Conservation (phyloP, 768 basidiomycete species). For the Amanita subjunquillea region DNA sequence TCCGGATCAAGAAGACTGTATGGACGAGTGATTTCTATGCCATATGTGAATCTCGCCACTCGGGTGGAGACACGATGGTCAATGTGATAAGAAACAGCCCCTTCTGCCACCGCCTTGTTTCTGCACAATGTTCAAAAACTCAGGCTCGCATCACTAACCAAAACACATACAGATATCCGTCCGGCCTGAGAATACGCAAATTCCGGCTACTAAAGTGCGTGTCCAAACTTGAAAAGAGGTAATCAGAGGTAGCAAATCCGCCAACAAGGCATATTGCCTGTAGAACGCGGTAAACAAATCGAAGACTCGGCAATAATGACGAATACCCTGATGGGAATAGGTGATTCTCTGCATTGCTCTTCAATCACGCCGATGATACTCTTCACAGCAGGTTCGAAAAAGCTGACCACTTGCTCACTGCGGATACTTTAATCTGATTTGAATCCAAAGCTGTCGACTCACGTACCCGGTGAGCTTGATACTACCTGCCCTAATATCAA, state of each 20-base stretch:
- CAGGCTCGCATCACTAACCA: not conserved
- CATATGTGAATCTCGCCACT: constrained; percentile 14
- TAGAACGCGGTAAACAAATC: not conserved
- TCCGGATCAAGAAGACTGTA: not conserved
- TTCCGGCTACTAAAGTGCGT: constrained; percentile 20
- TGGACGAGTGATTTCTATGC: constrained; percentile 4
- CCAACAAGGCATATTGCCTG: constrained; percentile 39
- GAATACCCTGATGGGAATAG: not conserved
- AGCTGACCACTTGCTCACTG: not conserved
- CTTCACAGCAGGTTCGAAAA: constrained; percentile 4
- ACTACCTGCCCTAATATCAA: constrained; percentile 34
- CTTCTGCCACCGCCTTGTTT: constrained; percentile 17
- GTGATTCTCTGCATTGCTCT: not conserved
- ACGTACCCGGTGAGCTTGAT: constrained; percentile 3
- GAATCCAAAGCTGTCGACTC: not conserved
- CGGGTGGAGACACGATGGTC: constrained; percentile 13
- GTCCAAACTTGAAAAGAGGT: constrained; percentile 32
- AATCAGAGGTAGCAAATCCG: constrained; percentile 41
- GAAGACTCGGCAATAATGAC: not conserved
- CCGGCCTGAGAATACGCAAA: constrained; percentile 30
- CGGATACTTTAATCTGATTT: constrained; percentile 12
- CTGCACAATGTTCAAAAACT: constrained; percentile 1
- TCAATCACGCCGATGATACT: not conserved
- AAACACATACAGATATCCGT: constrained; percentile 32
- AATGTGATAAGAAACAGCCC: constrained; percentile 15